Evolutionary conservation across 2,329 filamentous ascomycete species (phyloP).

Genomic region (Bipolaris zeicola): DNA sequence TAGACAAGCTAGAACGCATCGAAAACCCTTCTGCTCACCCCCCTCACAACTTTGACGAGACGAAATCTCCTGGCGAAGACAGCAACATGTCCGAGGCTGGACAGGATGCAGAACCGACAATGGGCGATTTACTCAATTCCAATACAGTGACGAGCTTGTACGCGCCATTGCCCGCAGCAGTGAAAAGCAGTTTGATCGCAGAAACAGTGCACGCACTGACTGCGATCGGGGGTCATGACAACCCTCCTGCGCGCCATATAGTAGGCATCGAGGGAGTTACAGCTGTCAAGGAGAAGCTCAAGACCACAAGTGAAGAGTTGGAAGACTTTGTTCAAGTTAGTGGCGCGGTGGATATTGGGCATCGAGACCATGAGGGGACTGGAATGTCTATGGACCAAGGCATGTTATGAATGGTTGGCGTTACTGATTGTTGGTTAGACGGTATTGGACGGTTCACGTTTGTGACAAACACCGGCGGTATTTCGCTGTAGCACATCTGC

Average conservation of each 20-base stretch:
- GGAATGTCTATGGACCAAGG: conserved; percentile 17
- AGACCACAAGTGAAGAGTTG: conserved; percentile 92
- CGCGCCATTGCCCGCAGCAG: conserved; percentile 68
- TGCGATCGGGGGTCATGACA: conserved; percentile 93
- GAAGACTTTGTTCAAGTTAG: conserved; percentile 96
- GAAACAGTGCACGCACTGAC: conserved; percentile 92
- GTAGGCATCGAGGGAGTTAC: conserved; percentile 87
- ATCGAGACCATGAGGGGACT: conserved; percentile 28
- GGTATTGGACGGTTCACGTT: neutral
- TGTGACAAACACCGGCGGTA: neutral
- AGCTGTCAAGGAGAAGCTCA: conserved; percentile 93
- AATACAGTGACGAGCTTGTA: conserved; percentile 69
- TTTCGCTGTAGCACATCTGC: neutral
- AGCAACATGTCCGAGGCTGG: conserved; percentile 38
- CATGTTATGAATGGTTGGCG: conserved; percentile 6
- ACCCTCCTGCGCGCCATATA: conserved; percentile 91
- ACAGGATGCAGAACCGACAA: conserved; percentile 42
- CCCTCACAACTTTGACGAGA: conserved; percentile 38
- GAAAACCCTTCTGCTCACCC: conserved; percentile 42
- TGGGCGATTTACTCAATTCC: conserved; percentile 54
- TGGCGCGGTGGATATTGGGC: conserved; percentile 74
- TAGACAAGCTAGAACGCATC: conserved; percentile 74
- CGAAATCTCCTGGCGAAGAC: conserved; percentile 34
- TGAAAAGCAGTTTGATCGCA: conserved; percentile 75
- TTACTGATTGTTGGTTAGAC: neutral